phyloP scores from a whole-genome alignment of 768 basidiomycete species.

The Phylloporus sp. region DNA sequence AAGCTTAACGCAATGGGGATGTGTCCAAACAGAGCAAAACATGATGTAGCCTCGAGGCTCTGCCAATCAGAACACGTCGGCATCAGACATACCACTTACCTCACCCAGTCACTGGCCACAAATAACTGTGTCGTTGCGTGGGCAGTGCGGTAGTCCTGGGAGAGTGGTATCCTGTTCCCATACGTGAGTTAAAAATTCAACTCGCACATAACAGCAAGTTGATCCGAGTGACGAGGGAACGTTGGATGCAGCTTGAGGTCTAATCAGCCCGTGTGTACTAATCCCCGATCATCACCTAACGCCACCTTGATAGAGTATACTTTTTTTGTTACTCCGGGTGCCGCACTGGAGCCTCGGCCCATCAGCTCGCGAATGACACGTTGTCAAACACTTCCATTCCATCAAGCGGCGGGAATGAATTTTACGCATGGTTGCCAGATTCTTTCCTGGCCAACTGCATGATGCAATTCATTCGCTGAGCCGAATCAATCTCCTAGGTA shows the following conservation, averaged over 20 bases:
- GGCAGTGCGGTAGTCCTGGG: neutral
- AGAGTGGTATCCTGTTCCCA: neutral
- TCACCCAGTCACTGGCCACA: no score
- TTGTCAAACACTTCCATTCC: neutral
- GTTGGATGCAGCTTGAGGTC: neutral
- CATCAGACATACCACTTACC: no score
- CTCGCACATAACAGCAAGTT: neutral
- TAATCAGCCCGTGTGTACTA: conserved; percentile 1
- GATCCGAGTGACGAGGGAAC: neutral
- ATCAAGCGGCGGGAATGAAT: neutral
- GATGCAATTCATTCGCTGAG: no score
- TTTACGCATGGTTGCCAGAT: neutral
- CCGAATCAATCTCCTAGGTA: no score
- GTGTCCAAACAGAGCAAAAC: neutral
- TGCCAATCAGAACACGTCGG: neutral
- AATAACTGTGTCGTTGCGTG: neutral
- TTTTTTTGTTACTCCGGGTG: neutral
- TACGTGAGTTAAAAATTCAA: neutral
- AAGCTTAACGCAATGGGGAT: neutral
- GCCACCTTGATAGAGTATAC: neutral
- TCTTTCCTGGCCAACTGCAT: neutral
- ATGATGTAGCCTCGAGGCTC: neutral
- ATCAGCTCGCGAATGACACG: neutral
- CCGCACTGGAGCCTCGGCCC: neutral
- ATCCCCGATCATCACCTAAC: neutral